Evolutionary conservation across 139 green algal species (phyloP).

Genomic region (Auxenochlorella pyrenoidosa): DNA sequence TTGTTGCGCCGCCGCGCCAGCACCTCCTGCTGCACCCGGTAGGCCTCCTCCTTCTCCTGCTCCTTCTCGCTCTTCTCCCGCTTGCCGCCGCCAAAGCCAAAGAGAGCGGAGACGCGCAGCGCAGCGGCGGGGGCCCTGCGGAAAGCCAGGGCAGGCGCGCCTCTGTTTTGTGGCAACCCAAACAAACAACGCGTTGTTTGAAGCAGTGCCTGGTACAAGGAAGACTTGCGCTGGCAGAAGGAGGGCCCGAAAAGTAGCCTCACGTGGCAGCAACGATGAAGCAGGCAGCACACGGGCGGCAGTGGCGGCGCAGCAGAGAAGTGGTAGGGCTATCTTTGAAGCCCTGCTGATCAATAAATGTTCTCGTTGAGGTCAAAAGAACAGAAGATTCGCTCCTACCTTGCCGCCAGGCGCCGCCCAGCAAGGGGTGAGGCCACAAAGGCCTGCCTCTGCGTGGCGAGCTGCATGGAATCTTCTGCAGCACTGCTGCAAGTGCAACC

Average conservation of each 20-base stretch:
- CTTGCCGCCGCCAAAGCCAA: constrained; percentile 31
- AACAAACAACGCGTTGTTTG: no score
- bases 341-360: not conserved
- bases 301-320: not conserved
- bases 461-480: not conserved
- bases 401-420: not conserved
- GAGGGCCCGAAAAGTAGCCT: no score
- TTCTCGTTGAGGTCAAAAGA: not conserved
- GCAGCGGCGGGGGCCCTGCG: not conserved
- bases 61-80: constrained; percentile 15
- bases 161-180: no score
- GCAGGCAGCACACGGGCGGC: not conserved
- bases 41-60: constrained; percentile 47
- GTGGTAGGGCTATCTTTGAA: not conserved
- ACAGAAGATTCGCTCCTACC: no score
- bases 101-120: constrained; percentile 2
- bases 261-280: no score
- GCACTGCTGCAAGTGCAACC: no score
- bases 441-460: not conserved
- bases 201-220: no score
- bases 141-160: not conserved
- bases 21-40: constrained; percentile 50
- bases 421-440: not conserved
- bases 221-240: no score
- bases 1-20: constrained; percentile 46